These are phyloP conservation scores for Calonectria henricotiae DNA, from an alignment of 2,329 filamentous ascomycete genomes.

Conservation along the genomic window DNA sequence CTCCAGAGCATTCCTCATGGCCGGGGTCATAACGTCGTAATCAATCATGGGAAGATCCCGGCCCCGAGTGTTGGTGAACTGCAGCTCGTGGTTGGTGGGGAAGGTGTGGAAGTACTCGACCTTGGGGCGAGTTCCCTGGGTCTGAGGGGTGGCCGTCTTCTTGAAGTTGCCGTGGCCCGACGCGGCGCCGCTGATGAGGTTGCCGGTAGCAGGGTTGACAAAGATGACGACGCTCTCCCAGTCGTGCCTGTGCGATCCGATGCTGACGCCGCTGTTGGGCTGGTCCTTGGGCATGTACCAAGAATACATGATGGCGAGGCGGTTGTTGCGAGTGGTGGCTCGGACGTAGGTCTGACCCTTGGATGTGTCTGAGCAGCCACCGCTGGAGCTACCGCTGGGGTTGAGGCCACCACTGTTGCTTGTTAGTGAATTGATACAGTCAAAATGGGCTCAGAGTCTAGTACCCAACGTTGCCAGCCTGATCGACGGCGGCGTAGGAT, in stretches of 20 bases:
- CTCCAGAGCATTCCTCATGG: constrained; percentile 56
- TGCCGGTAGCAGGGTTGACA: constrained; percentile 50
- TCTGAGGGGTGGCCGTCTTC: constrained; percentile 45
- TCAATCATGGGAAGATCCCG: constrained; percentile 61
- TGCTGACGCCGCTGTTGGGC: constrained; percentile 53
- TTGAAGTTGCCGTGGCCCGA: constrained; percentile 59
- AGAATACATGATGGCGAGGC: constrained; percentile 61
- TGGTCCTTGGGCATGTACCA: constrained; percentile 67
- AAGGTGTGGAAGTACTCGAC: constrained; percentile 56
- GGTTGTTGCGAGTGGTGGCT: constrained; percentile 49
- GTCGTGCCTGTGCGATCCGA: constrained; percentile 60
- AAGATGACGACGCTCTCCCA: constrained; percentile 60
- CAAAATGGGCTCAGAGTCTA: constrained; percentile 38
- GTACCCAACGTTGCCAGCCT: constrained; percentile 70
- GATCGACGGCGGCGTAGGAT: constrained; percentile 74
- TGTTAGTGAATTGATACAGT: neutral
- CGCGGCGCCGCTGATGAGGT: constrained; percentile 57
- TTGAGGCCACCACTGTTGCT: constrained; percentile 56
- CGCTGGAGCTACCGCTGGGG: constrained; percentile 51
- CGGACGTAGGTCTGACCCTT: constrained; percentile 61
- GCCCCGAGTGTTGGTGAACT: constrained; percentile 57
- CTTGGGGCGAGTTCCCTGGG: constrained; percentile 47
- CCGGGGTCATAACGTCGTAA: constrained; percentile 61
- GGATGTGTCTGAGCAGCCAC: constrained; percentile 54
- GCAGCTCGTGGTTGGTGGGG: constrained; percentile 57